These are phyloP conservation scores for Daldinia bambusicola DNA, from an alignment of 495 filamentous ascomycete species.

Conservation along the genomic window DNA sequence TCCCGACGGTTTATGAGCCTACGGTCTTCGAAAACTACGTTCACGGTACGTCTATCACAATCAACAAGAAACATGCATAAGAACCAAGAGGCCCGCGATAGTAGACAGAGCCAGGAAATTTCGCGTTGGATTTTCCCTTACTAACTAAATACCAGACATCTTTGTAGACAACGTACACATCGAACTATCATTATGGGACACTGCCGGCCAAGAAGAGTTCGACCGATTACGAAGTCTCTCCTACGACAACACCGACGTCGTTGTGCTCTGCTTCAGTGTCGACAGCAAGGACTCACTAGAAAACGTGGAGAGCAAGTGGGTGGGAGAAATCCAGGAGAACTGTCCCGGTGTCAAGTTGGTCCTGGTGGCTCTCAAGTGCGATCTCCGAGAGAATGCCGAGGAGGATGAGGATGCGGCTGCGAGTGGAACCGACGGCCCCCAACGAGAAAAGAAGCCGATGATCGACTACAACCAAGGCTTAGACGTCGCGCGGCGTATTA, in stretches of 20 bases:
- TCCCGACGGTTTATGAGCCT: slow-evolving; percentile 98
- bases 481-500: slow-evolving; percentile 89
- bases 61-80: neutral
- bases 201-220: slow-evolving; percentile 98
- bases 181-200: slow-evolving; percentile 97
- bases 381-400: slow-evolving; percentile 78
- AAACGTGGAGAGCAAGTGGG: slow-evolving; percentile 98
- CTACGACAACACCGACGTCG: slow-evolving; percentile 93
- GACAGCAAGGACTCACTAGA: slow-evolving; percentile 96
- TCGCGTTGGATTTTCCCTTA: neutral
- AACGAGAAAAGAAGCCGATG: slow-evolving; percentile 72
- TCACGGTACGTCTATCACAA: slow-evolving; percentile 71
- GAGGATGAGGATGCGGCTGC: slow-evolving; percentile 63
- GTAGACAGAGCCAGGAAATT: neutral
- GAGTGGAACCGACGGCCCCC: slow-evolving; percentile 47
- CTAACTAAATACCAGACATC: slow-evolving; percentile 71
- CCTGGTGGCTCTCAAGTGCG: slow-evolving; percentile 96
- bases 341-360: slow-evolving; percentile 94
- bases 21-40: slow-evolving; percentile 99
- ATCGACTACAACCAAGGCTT: slow-evolving; percentile 94
- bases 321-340: slow-evolving; percentile 96
- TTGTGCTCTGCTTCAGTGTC: slow-evolving; percentile 98
- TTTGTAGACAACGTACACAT: slow-evolving; percentile 97
- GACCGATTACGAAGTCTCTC: slow-evolving; percentile 93
- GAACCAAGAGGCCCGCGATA: neutral